phyloP scores from a whole-genome alignment of 345 rosid species.

The Gossypium mustelinum region DNA sequence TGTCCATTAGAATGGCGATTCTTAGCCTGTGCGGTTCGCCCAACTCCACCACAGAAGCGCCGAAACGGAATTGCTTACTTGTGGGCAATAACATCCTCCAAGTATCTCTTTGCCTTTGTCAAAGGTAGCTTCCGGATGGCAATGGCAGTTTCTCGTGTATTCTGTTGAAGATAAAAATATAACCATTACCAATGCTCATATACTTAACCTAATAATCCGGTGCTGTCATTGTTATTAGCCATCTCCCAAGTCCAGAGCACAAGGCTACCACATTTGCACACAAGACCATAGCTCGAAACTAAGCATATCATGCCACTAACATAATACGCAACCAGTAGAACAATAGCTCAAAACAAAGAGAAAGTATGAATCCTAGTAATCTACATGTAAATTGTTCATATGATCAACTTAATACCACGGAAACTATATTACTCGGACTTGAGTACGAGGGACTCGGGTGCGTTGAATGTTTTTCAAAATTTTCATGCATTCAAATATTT shows the following conservation, averaged over 20 bases:
- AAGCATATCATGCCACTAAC: neutral
- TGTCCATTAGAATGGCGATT: constrained; percentile 79
- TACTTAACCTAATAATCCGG: neutral
- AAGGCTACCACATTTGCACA: neutral
- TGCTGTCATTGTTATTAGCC: neutral
- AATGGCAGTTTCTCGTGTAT: constrained; percentile 68
- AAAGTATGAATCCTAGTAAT: too few relatives aligned
- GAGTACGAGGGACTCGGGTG: too few relatives aligned
- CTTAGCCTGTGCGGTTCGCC: constrained; percentile 77
- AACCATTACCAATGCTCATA: neutral
- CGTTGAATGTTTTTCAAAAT: too few relatives aligned
- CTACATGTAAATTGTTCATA: too few relatives aligned
- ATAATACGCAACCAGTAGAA: too few relatives aligned
- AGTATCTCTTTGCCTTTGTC: constrained; percentile 63
- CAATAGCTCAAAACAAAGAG: too few relatives aligned
- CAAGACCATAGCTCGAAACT: neutral
- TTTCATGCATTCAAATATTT: too few relatives aligned
- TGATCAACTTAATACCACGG: too few relatives aligned
- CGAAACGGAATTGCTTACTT: constrained; percentile 83
- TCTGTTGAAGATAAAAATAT: constrained; percentile 28
- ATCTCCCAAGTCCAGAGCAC: neutral
- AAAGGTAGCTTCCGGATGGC: constrained; percentile 58
- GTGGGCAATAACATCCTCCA: constrained; percentile 75
- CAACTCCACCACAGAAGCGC: constrained; percentile 71
- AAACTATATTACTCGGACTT: too few relatives aligned